Evolutionary conservation across 495 filamentous ascomycete genomes (phyloP).

Genomic region (Daldinia childiae): DNA sequence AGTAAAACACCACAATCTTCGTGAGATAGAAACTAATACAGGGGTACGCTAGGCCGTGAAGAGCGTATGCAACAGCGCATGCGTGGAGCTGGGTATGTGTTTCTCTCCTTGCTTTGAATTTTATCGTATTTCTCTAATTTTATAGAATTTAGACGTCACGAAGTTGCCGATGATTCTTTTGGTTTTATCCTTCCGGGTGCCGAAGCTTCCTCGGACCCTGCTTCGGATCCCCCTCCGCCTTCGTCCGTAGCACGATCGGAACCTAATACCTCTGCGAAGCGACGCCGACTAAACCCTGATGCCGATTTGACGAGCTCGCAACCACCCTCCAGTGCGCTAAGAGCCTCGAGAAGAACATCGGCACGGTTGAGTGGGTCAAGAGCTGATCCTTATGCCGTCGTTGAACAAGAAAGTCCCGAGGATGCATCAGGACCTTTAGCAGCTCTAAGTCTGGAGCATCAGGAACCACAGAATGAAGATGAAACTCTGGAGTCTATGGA

Average conservation of each 20-base stretch:
- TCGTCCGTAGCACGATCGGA: slow-evolving; percentile 41
- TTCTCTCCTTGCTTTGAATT: background rate
- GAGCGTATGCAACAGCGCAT: slow-evolving; percentile 63
- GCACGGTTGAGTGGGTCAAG: slow-evolving; percentile 30
- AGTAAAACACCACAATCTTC: slow-evolving; percentile 1
- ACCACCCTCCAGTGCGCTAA: slow-evolving; percentile 33
- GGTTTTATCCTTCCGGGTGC: slow-evolving; percentile 53
- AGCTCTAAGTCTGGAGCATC: background rate
- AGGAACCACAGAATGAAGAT: slow-evolving; percentile 21
- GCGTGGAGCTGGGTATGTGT: slow-evolving; percentile 57
- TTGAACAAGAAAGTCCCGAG: slow-evolving; percentile 33
- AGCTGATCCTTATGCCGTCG: slow-evolving; percentile 22
- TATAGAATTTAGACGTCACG: slow-evolving; percentile 49
- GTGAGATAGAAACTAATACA: slow-evolving; percentile 32
- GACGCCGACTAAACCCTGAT: slow-evolving; percentile 43
- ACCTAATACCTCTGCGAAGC: slow-evolving; percentile 56
- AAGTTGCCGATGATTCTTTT: slow-evolving; percentile 58
- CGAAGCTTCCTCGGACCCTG: slow-evolving; percentile 20
- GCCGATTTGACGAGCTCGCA: slow-evolving; percentile 31
- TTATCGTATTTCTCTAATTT: slow-evolving; percentile 14
- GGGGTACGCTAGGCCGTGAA: slow-evolving; percentile 49
- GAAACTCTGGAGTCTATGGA: slow-evolving; percentile 14
- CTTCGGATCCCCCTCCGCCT: slow-evolving; percentile 25
- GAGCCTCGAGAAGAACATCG: slow-evolving; percentile 37
- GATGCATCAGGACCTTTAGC: slow-evolving; percentile 12